phyloP scores from a whole-genome alignment of 805 yeast genomes.

The Yarrowia bubula region DNA sequence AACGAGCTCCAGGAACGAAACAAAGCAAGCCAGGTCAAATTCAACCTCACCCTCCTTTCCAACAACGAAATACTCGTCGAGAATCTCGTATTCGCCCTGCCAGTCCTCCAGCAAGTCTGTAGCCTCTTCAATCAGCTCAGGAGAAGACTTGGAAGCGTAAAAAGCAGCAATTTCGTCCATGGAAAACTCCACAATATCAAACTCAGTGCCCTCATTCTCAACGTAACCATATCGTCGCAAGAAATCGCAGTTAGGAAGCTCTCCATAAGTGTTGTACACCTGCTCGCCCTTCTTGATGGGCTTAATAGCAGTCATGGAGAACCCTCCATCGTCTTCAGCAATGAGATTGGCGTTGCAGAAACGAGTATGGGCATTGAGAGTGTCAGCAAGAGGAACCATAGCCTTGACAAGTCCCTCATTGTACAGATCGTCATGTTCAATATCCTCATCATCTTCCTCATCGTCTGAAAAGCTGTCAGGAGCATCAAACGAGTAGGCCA shows the following conservation, averaged over 20 bases:
- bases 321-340: constrained; percentile 41
- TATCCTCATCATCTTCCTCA: constrained; percentile 34
- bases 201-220: constrained; percentile 66
- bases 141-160: constrained; percentile 35
- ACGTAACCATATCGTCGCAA: constrained; percentile 90
- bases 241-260: constrained; percentile 86
- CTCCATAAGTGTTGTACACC: constrained; percentile 84
- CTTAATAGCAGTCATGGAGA: constrained; percentile 71
- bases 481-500: constrained; percentile 85
- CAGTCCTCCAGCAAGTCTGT: constrained; percentile 27
- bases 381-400: constrained; percentile 92
- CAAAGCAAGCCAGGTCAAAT: constrained; percentile 27
- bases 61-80: constrained; percentile 33
- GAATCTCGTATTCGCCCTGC: constrained; percentile 30
- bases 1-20: constrained; percentile 1
- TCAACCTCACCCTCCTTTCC: constrained; percentile 15
- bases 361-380: constrained; percentile 79
- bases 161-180: constrained; percentile 44
- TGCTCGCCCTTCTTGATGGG: constrained; percentile 66
- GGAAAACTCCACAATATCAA: constrained; percentile 78
- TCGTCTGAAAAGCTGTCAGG: constrained; percentile 26
- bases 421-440: constrained; percentile 41
- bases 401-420: constrained; percentile 57
- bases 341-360: constrained; percentile 72
- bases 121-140: constrained; percentile 27